These are phyloP conservation scores for Nakazawaea siamensis DNA, from an alignment of 805 yeast genomes.

Conservation along the genomic window DNA sequence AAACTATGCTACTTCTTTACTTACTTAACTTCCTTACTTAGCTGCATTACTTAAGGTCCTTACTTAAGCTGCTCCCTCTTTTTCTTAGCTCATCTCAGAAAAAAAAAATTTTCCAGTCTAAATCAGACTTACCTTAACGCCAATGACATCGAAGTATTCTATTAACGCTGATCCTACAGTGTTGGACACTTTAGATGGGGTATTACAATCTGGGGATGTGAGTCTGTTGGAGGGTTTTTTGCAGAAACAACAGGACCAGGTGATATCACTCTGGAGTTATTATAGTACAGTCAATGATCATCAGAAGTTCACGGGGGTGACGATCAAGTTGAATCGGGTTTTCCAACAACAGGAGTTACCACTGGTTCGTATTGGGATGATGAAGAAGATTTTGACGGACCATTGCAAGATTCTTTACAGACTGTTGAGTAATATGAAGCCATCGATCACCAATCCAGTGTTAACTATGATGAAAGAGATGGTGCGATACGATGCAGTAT, in stretches of 20 bases:
- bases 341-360: constrained; percentile 12
- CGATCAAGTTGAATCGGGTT: constrained; percentile 32
- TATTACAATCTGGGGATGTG: not conserved
- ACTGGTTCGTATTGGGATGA: constrained; percentile 27
- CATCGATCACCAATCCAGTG: constrained; percentile 52
- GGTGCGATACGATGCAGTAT: constrained; percentile 23
- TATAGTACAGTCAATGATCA: constrained; percentile 44
- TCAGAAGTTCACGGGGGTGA: constrained; percentile 34
- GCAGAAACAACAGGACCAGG: not conserved
- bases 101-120: no score
- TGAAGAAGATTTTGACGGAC: constrained; percentile 40
- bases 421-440: constrained; percentile 49
- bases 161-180: not conserved
- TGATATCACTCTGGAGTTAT: constrained; percentile 27
- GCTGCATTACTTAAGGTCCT: no score
- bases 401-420: constrained; percentile 62
- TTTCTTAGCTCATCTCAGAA: no score
- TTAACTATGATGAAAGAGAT: constrained; percentile 49
- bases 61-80: no score
- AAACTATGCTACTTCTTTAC: no score
- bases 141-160: not conserved
- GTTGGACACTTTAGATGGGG: not conserved
- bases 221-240: not conserved
- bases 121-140: no score
- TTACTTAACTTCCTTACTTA: no score